Evolutionary conservation across 1,284 basidiomycete genomes (phyloP), one percentile per base, ranked within the genome.

Genomic region (Abortiporus biennis): DNA sequence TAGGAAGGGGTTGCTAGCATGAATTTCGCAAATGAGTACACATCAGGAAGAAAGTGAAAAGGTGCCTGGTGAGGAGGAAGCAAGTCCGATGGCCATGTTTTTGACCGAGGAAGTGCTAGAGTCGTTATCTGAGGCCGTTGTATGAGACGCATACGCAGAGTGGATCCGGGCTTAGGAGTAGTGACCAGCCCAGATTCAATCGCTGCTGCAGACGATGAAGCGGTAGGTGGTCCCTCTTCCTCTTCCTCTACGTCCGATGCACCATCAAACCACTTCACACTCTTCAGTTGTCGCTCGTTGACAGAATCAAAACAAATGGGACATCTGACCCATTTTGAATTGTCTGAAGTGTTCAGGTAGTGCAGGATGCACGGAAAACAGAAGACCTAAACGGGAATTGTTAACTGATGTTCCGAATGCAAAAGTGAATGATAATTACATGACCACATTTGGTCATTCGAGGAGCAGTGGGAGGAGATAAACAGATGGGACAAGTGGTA

Each of bases 391-490:
- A n/a, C n/a, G 2, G 36, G 27, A 22, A 42, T 16, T 25, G 50
- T 47, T 54, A 50, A 45, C 36, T 38, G 40, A 29, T 46, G 31
- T 29, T 22, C 13, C 21, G 12, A 11, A 39, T 32, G 30, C 40
- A 42, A 44, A 40, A 45, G 23, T 47, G 50, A 13, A 42, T 22
- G 40, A 40, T 17, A 81, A 89, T 65, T 56, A 95, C 92, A 75
- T 97, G 94, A 45, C 93, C 94, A 54, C 93, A 97, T 69, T 91
- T 92, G 36, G 93, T 97, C 90, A 98, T 98, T 36, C 96, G 75
- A 13, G 95, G 91, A 15, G 92, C 92, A 32, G 84, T 82, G 4
- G 94, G 95, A 38, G 89, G 75, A 34, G 87, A 87, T 34, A 99
- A 74, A 66, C 95, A 99, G 50, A 99, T 98, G 2, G 95, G 96